phyloP scores from a whole-genome alignment of 192 early-diverging fungal species.

The Backusella sp. region DNA sequence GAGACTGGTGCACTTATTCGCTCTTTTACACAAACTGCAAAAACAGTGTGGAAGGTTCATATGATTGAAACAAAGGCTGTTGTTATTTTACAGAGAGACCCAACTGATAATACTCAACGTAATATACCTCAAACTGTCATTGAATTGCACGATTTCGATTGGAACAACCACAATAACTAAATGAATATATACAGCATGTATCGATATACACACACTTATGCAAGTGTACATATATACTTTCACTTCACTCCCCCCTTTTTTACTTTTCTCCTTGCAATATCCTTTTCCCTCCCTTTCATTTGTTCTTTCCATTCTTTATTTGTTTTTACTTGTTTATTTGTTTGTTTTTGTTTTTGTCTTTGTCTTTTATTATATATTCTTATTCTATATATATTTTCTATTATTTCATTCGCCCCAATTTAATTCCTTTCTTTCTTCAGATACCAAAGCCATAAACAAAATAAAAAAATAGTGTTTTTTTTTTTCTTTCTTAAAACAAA shows the following conservation, averaged over 20 bases:
- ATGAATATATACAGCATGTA: not conserved
- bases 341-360: not conserved
- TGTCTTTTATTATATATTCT: not conserved
- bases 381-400: not conserved
- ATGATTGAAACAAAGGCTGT: constrained; percentile 55
- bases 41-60: constrained; percentile 81
- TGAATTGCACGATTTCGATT: constrained; percentile 44
- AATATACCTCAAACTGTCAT: constrained; percentile 28
- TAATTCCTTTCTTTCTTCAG: not conserved
- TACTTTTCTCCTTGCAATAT: not conserved
- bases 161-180: not conserved
- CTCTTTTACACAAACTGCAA: constrained; percentile 73
- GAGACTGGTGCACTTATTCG: constrained; percentile 81
- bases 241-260: not conserved
- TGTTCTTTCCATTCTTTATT: not conserved
- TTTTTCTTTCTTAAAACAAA: not conserved
- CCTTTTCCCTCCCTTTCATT: not conserved
- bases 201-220: not conserved
- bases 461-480: not conserved
- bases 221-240: not conserved
- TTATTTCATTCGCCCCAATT: not conserved
- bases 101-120: not conserved
- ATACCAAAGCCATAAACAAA: not conserved
- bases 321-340: not conserved
- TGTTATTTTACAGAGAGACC: constrained; percentile 46